phyloP scores from a whole-genome alignment of 2,329 filamentous ascomycete genomes.

The Beauveria bassiana region DNA sequence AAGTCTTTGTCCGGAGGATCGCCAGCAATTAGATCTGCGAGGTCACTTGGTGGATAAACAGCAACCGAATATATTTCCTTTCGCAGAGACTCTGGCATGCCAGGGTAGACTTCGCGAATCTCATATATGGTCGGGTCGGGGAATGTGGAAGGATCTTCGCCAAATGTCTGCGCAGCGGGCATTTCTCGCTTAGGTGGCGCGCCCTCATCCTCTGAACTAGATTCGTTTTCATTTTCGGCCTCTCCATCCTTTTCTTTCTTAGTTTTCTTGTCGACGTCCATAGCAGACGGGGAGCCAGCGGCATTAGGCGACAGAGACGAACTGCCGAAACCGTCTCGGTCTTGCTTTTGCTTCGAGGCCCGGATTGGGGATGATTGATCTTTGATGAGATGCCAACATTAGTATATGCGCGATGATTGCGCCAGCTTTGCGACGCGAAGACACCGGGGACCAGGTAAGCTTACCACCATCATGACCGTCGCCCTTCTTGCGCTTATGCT shows the following conservation, averaged over 20 bases:
- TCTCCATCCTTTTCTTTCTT: constrained; percentile 28
- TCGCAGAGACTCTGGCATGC: constrained; percentile 78
- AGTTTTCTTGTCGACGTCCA: constrained; percentile 51
- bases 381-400: constrained; percentile 17
- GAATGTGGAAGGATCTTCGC: constrained; percentile 85
- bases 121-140: constrained; percentile 91
- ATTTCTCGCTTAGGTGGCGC: constrained; percentile 54
- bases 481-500: constrained; percentile 75
- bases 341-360: constrained; percentile 45
- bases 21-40: constrained; percentile 79
- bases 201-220: constrained; percentile 51
- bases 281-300: constrained; percentile 42
- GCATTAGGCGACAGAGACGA: constrained; percentile 53
- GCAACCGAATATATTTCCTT: constrained; percentile 84
- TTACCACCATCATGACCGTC: constrained; percentile 7
- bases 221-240: constrained; percentile 39
- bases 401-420: not conserved
- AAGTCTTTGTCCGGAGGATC: constrained; percentile 92
- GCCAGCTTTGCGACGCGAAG: not conserved
- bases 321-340: constrained; percentile 48
- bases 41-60: constrained; percentile 70
- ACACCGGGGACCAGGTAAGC: not conserved
- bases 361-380: constrained; percentile 48
- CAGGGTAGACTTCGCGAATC: constrained; percentile 65
- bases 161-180: constrained; percentile 81